Base-by-base conservation (phyloP, 768 basidiomycete genomes). In the Leccinum boreale region DNA sequence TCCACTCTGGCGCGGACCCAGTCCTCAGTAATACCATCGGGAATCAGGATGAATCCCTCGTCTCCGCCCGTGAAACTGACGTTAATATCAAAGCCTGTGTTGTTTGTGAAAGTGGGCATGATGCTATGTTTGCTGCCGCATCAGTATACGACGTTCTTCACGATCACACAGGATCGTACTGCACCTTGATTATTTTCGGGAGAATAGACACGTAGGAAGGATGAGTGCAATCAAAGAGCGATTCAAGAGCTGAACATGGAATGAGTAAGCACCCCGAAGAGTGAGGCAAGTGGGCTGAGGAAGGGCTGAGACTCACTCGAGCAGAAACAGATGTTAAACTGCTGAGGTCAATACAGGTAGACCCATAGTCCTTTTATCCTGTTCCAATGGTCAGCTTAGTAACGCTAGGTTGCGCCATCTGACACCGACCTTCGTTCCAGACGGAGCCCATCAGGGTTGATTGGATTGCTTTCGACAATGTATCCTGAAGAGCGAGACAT, bases 21-120 rank as follows among this genome's bases (percentile, higher is more conserved):
- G 28, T 29, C 0, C 9, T 9, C 0, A 28, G 28, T 0, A 28
- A 0, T 0, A 28, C 28, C 28, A 28, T 28, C 9, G 0, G 2
- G 3, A 28, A 28, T 10, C 28, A 28, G 9, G 28, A 28, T 9
- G 28, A 28, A 28, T 28, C 28, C 9, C 0, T 10, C 28, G 2
- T 28, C 28, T 28, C 28, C 28, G 28, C 28, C 28, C 28, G 28
- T 29, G 29, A 29, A 10, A 11, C 0, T 10, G 29, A 29, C 29
- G 10, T 10, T 10, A 10, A 29, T 28, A 10, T 28, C 0, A 28
- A 28, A 28, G 2, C 28, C 28, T 28, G 28, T 28, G 28, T 28
- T 10, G 28, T 28, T 28, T 28, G 0, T 0, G 28, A 28, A 0
- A 28, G 28, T 10, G 28, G 28, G 28, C 28, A 44, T 44, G 42